Percentiles rank a stretch among this genome's conserved stretches.
phyloP scores from a whole-genome alignment of 2,329 filamentous ascomycete genomes.

The Diaporthe sp. region DNA sequence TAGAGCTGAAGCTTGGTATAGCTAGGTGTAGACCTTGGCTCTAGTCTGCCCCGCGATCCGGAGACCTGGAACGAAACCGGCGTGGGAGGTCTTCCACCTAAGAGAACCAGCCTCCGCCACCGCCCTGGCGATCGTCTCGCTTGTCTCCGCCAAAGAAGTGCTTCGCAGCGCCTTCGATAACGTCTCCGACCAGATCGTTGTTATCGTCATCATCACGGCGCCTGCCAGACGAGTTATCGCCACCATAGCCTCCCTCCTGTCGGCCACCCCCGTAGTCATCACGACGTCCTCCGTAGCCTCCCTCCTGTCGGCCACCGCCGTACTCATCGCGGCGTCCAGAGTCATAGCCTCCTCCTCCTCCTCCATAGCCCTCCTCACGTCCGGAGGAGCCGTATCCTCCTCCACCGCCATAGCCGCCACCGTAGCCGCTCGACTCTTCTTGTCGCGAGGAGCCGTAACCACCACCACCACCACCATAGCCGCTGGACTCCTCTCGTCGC shows the following conservation, averaged over 20 bases:
- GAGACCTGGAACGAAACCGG: slow-evolving; percentile 12
- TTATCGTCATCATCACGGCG: slow-evolving; percentile 39
- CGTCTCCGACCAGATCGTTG: slow-evolving; percentile 33
- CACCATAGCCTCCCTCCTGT: slow-evolving; percentile 23
- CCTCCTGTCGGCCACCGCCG: slow-evolving; percentile 40
- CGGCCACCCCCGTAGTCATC: slow-evolving; percentile 32
- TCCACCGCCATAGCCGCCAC: slow-evolving; percentile 43
- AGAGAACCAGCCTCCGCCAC: slow-evolving; percentile 38
- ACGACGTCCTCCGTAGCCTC: slow-evolving; percentile 22
- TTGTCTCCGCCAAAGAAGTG: slow-evolving; percentile 32
- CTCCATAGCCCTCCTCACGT: slow-evolving; percentile 35
- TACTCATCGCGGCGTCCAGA: slow-evolving; percentile 9
- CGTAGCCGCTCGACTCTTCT: slow-evolving; percentile 42
- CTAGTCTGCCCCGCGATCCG: slow-evolving; percentile 12
- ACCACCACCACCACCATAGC: slow-evolving; percentile 41
- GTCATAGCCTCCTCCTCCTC: slow-evolving; percentile 26
- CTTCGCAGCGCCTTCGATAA: slow-evolving; percentile 22
- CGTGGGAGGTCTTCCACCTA: slow-evolving; percentile 19
- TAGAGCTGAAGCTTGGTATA: not conserved
- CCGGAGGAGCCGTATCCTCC: slow-evolving; percentile 14
- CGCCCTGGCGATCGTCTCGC: slow-evolving; percentile 36
- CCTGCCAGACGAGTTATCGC: slow-evolving; percentile 23
- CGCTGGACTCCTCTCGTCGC: slow-evolving; percentile 27
- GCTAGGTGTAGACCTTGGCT: not conserved
- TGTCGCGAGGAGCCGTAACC: slow-evolving; percentile 33